Conservation (phyloP, 2,329 filamentous ascomycete genomes). For the Cadophora malorum region DNA sequence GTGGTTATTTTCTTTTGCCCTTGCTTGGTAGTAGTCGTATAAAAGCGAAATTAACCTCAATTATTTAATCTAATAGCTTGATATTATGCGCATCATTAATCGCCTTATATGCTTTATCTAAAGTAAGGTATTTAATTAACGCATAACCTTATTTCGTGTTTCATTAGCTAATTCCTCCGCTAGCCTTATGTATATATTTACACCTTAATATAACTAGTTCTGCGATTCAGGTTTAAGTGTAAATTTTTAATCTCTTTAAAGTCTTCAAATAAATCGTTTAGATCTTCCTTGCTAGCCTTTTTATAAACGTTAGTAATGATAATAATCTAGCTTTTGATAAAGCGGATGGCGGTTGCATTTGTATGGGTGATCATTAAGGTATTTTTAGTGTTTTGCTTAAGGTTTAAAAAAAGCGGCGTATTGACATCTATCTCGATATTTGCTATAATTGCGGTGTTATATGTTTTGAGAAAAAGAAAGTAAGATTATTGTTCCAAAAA, state of each 20-base stretch:
- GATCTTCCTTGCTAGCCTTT: slow-evolving; percentile 82
- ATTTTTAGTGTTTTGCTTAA: slow-evolving; percentile 62
- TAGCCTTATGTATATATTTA: slow-evolving; percentile 29
- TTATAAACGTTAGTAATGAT: slow-evolving; percentile 88
- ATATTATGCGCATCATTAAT: slow-evolving; percentile 80
- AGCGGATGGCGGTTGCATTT: slow-evolving; percentile 81
- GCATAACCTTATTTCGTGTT: slow-evolving; percentile 71
- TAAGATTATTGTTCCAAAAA: not conserved
- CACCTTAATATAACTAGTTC: slow-evolving; percentile 88
- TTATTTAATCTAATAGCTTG: slow-evolving; percentile 81
- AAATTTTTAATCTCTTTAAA: slow-evolving; percentile 88
- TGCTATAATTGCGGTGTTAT: slow-evolving; percentile 47
- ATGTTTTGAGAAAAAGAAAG: not conserved
- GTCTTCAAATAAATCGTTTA: slow-evolving; percentile 83
- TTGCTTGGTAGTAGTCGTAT: slow-evolving; percentile 77
- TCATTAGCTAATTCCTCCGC: slow-evolving; percentile 15
- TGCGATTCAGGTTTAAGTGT: slow-evolving; percentile 81
- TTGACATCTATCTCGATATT: slow-evolving; percentile 55
- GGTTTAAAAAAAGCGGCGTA: slow-evolving; percentile 46
- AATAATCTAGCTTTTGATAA: slow-evolving; percentile 89
- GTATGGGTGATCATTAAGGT: slow-evolving; percentile 73
- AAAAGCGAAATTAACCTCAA: slow-evolving; percentile 84
- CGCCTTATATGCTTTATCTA: slow-evolving; percentile 80
- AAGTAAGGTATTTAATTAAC: slow-evolving; percentile 81
- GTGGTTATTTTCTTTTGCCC: slow-evolving; percentile 46